Conservation (phyloP, 306 rosid species). For the Prunus kanzakura region DNA sequence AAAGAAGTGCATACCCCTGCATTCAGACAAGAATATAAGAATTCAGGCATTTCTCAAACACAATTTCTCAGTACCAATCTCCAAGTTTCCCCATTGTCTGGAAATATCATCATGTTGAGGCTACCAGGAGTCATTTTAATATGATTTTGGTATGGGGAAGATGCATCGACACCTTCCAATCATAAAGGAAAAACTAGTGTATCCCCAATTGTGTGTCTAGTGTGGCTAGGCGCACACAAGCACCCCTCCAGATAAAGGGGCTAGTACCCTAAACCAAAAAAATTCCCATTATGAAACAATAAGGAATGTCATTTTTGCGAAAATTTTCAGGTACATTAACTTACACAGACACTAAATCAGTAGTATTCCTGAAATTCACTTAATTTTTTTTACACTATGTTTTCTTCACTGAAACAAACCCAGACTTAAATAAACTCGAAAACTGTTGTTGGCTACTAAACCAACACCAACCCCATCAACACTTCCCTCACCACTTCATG, state of each 20-base stretch:
- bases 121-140: not conserved
- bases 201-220: not conserved
- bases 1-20: constrained; percentile 99
- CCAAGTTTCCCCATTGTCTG: not conserved
- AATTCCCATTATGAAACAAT: not conserved
- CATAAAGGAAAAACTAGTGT: not conserved
- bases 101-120: not conserved
- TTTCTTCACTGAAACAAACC: not conserved
- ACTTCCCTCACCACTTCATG: not conserved
- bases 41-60: not conserved
- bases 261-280: not conserved
- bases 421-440: not conserved
- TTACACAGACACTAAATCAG: not conserved
- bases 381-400: not conserved
- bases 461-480: not conserved
- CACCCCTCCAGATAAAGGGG: not conserved
- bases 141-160: not conserved
- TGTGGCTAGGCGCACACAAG: not conserved
- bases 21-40: constrained; percentile 12
- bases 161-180: not conserved
- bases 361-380: not conserved
- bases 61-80: not conserved
- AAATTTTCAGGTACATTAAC: not conserved
- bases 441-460: not conserved
- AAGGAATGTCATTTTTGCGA: not conserved